These are phyloP conservation scores for Medicago arabica DNA, from an alignment of 306 rosid genomes.

Conservation along the genomic window DNA sequence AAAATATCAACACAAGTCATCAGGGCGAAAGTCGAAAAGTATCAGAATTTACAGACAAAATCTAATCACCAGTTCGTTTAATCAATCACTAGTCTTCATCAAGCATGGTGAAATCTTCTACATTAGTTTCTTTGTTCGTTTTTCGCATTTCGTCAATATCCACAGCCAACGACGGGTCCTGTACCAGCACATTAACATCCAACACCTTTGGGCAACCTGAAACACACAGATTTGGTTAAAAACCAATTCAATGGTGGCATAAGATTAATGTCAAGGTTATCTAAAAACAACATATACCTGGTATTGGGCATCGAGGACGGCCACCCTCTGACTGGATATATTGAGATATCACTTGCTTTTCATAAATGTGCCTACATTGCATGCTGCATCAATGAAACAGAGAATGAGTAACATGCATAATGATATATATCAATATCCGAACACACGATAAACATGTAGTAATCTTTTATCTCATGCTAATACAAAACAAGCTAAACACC, in stretches of 20 bases:
- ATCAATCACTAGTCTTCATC: conserved; percentile 54
- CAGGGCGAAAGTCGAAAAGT: conserved; percentile 4
- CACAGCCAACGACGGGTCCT: conserved; percentile 62
- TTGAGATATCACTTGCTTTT: conserved; percentile 55
- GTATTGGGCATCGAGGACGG: conserved; percentile 63
- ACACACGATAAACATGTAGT: conserved; percentile 21
- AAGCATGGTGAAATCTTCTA: conserved; percentile 77
- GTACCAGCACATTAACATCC: conserved; percentile 49
- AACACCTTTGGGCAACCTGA: conserved; percentile 79
- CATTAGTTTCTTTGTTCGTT: conserved; percentile 50
- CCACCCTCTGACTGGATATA: conserved; percentile 50
- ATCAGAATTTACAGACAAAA: conserved; percentile 36
- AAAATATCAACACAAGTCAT: conserved; percentile 18
- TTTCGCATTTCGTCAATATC: conserved; percentile 79
- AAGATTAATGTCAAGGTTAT: conserved; percentile 21
- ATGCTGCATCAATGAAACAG: conserved; percentile 55
- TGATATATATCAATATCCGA: background rate
- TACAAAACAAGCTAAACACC: conserved; percentile 16
- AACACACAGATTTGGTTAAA: conserved; percentile 37
- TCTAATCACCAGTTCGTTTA: conserved; percentile 34
- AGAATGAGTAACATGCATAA: conserved; percentile 31
- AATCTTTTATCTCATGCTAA: conserved; percentile 4
- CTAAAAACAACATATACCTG: conserved; percentile 59
- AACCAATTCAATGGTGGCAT: conserved; percentile 1
- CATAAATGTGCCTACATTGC: conserved; percentile 86